These are phyloP conservation scores for Amesomyces nigricolor DNA, from an alignment of 2,329 filamentous ascomycete species.

Conservation along the genomic window DNA sequence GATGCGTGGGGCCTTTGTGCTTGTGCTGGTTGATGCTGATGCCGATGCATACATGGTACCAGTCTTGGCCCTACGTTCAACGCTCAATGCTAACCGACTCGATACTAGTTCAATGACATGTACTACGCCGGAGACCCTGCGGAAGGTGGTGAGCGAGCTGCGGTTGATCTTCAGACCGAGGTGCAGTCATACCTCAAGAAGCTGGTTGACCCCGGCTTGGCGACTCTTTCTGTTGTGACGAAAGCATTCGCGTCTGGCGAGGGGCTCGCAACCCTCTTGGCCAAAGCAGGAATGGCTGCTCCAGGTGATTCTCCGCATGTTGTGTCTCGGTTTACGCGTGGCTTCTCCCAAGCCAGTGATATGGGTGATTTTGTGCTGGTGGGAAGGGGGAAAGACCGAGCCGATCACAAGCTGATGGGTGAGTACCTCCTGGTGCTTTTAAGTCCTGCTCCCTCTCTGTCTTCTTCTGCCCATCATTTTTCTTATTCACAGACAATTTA, in stretches of 20 bases:
- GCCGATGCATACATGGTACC: conserved; percentile 18
- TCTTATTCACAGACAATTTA: too few relatives aligned
- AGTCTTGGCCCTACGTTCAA: neutral
- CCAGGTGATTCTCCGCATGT: neutral
- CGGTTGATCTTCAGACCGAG: conserved; percentile 5
- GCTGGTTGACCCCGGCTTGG: conserved; percentile 3
- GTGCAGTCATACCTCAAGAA: conserved; percentile 13
- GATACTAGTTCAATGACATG: conserved; percentile 14
- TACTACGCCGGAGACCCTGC: conserved; percentile 13
- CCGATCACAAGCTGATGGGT: conserved; percentile 18
- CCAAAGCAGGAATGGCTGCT: conserved; percentile 9
- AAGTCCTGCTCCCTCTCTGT: neutral
- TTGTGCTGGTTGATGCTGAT: conserved; percentile 19
- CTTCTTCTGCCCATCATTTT: too few relatives aligned
- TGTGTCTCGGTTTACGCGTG: conserved; percentile 13
- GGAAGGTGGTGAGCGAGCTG: conserved; percentile 14
- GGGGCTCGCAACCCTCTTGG: conserved; percentile 10
- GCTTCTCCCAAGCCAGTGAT: conserved; percentile 19
- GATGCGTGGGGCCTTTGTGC: conserved; percentile 11
- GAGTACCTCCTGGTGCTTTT: neutral
- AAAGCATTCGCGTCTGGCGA: conserved; percentile 18
- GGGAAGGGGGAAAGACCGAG: conserved; percentile 19
- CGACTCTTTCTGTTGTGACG: conserved; percentile 8
- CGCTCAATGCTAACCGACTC: neutral
- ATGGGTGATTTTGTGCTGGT: conserved; percentile 20